Evolutionary conservation across 108 stramenopile genomes (phyloP), one percentile per base, ranked within the genome.

Genomic region (Parietichytrium sp.): DNA sequence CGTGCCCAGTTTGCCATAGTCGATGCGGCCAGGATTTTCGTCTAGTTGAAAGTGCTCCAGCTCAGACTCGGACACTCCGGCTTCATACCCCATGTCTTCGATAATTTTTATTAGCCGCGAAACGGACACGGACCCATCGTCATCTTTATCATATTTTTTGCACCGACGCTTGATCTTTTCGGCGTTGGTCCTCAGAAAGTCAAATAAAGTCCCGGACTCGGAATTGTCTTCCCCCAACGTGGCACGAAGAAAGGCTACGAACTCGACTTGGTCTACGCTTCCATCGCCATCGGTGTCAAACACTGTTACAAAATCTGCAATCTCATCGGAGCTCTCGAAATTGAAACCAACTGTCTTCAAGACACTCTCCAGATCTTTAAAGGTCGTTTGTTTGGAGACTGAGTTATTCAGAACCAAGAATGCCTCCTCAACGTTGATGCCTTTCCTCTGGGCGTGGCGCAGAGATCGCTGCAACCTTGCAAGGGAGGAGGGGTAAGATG

Each of bases 231-330:
- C n/a, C n/a, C n/a, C n/a, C n/a, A n/a, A n/a, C 2, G 72, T 42
- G 10, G 80, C 13, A 48, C 82, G 55, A 29, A 88, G 45, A 33
- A 87, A 88, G 16, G 51, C 16, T 29, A 88, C 80, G 47, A 88
- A 88, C 27, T 88, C 85, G 16, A 82, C 77, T 6, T 86, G 38
- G 42, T 78, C 77, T 10, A 88, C 83, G 16, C 36, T 50, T n/a
- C 86, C 86, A 51, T 87, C 85, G 3, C 47, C 49, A 31, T 87
- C 82, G 6, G 27, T 31, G 26, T 85, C 87, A 25, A 88, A 85
- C 31, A 20, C 30, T 4, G 81, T 27, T 23, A 85, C n/a, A 0
- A 87, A 81, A 49, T 55, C 47, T 31, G 29, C 30, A 20, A 81
- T 20, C 26, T 83, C 83, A n/a, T 16, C 78, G 7, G 38, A 15